These are phyloP conservation scores for Corymbia citriodora DNA, from an alignment of 441 rosid species.

Conservation along the genomic window DNA sequence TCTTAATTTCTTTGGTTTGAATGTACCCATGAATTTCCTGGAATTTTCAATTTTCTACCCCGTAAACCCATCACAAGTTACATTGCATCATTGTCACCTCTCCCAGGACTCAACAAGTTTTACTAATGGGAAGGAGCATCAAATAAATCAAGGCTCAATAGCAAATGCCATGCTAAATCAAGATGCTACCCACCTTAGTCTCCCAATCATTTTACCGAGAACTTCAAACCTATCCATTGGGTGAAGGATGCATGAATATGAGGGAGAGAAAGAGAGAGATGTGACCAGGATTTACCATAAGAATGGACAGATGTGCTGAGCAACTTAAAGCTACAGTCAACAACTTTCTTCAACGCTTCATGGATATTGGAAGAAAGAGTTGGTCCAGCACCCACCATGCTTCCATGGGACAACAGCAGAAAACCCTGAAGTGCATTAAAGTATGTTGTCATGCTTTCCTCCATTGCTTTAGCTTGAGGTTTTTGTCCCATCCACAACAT, in stretches of 20 bases:
- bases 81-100: neutral
- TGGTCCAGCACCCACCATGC: slow-evolving; percentile 71
- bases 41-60: neutral
- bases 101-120: neutral
- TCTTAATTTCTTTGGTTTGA: neutral
- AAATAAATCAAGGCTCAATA: neutral
- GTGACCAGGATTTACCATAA: slow-evolving; percentile 36
- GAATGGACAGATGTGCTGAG: slow-evolving; percentile 62
- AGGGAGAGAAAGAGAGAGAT: neutral
- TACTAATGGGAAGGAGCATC: neutral
- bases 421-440: slow-evolving; percentile 82
- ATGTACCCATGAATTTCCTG: neutral
- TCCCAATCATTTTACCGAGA: neutral
- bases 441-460: slow-evolving; percentile 65
- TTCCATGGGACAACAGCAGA: slow-evolving; percentile 73
- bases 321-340: slow-evolving; percentile 83
- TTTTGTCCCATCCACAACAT: slow-evolving; percentile 83
- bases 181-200: neutral
- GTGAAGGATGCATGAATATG: neutral
- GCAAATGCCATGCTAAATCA: neutral
- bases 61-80: neutral
- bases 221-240: neutral
- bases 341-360: slow-evolving; percentile 60
- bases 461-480: slow-evolving; percentile 64
- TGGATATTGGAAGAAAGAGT: slow-evolving; percentile 69